Percentiles rank a stretch among this genome's conserved stretches.
These are phyloP conservation scores for Zymoseptoria crescenta DNA, from an alignment of 2,329 filamentous ascomycete genomes.

Conservation along the genomic window DNA sequence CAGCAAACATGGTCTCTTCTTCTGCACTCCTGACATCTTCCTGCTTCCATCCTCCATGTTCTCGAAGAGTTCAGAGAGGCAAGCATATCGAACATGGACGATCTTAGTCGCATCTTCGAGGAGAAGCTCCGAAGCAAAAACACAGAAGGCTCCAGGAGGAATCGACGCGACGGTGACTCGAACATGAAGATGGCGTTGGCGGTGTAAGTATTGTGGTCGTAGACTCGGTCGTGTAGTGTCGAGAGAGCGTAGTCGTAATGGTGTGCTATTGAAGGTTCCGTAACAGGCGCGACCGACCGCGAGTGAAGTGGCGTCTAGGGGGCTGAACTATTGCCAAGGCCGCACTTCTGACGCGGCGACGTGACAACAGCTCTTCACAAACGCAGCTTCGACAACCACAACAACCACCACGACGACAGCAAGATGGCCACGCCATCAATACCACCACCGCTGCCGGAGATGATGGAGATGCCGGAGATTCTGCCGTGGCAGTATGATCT, in stretches of 20 bases:
- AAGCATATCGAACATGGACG: not conserved
- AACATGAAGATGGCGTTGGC: no score
- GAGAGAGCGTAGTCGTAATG: not conserved
- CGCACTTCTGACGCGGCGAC: not conserved
- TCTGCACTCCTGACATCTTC: not conserved
- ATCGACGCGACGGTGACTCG: no score
- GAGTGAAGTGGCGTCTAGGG: not conserved
- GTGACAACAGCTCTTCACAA: not conserved
- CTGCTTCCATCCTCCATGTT: not conserved
- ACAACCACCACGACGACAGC: not conserved
- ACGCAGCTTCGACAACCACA: not conserved
- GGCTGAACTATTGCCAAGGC: not conserved
- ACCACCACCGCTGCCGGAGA: not conserved
- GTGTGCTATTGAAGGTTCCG: not conserved
- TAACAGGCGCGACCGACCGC: not conserved
- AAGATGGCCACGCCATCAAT: not conserved
- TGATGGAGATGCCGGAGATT: no score
- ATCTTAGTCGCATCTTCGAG: no score
- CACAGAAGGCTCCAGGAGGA: no score
- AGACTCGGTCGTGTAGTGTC: not conserved
- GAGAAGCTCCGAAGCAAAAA: no score
- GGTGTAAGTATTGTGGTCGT: not conserved
- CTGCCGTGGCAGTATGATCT: no score
- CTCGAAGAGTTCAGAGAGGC: no score
- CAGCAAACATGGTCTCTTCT: not conserved